Conservation (phyloP, 108 stramenopile species). For the Schizochytrium sp. region DNA sequence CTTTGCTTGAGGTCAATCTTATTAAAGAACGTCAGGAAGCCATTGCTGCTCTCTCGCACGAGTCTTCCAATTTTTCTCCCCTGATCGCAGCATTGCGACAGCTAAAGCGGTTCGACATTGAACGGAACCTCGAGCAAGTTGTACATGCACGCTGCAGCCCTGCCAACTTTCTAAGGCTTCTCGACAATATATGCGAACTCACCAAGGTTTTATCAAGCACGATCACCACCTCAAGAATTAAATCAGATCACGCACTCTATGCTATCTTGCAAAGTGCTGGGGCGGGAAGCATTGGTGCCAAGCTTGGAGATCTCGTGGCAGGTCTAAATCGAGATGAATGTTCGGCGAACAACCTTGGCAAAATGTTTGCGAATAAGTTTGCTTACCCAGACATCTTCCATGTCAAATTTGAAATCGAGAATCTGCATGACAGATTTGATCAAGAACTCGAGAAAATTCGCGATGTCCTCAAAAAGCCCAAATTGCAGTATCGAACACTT, state of each 20-base stretch:
- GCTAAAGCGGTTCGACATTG: slow-evolving; percentile 38
- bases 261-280: neutral
- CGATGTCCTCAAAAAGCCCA: slow-evolving; percentile 10
- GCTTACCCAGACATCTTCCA: slow-evolving; percentile 1
- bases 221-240: too few species aligned
- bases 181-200: neutral
- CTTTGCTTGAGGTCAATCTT: neutral
- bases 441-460: slow-evolving; percentile 12
- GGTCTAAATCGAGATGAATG: neutral
- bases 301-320: neutral
- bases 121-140: slow-evolving; percentile 17
- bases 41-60: neutral
- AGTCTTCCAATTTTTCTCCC: neutral
- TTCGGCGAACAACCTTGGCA: neutral
- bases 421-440: neutral
- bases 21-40: neutral
- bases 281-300: neutral
- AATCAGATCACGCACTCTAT: neutral
- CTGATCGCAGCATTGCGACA: neutral
- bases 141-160: slow-evolving; percentile 39
- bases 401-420: neutral
- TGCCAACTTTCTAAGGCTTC: neutral
- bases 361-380: neutral
- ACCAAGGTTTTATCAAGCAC: neutral
- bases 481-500: neutral